Conservation (phyloP, 306 rosid genomes). For the Cicer chorassanicum region DNA sequence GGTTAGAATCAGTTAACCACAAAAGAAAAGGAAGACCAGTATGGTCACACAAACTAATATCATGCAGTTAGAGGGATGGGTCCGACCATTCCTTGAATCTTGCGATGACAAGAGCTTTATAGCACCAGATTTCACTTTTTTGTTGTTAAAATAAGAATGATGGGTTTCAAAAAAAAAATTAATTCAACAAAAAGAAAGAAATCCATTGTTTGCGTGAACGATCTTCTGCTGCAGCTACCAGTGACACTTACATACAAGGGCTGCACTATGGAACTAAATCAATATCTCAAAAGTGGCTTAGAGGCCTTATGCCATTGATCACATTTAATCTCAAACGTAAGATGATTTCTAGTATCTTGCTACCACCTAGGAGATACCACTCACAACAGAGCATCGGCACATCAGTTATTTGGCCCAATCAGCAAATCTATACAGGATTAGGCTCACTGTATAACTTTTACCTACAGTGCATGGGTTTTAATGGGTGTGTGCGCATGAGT, state of each 20-base stretch:
- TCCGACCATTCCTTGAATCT: too few species aligned
- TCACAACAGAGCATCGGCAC: background rate
- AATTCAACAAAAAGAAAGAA: background rate
- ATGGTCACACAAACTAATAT: constrained; percentile 11
- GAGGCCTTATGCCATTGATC: constrained; percentile 15
- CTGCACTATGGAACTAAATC: background rate
- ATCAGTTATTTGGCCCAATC: background rate
- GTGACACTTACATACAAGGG: constrained; percentile 10
- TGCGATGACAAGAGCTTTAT: background rate
- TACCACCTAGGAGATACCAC: background rate
- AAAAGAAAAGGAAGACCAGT: background rate
- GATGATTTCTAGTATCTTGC: background rate
- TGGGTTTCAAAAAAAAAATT: background rate
- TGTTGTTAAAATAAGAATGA: background rate
- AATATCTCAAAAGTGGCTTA: constrained; percentile 17
- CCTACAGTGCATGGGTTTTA: background rate
- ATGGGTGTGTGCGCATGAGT: background rate
- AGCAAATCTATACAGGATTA: background rate
- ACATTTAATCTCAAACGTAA: background rate
- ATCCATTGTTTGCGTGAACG: background rate
- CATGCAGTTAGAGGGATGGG: background rate
- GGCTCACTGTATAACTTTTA: background rate
- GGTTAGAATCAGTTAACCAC: background rate
- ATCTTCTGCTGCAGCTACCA: background rate
- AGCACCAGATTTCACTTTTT: background rate